Evolutionary conservation across 2,329 filamentous ascomycete genomes (phyloP).

Genomic region (Blumeria hordei): DNA sequence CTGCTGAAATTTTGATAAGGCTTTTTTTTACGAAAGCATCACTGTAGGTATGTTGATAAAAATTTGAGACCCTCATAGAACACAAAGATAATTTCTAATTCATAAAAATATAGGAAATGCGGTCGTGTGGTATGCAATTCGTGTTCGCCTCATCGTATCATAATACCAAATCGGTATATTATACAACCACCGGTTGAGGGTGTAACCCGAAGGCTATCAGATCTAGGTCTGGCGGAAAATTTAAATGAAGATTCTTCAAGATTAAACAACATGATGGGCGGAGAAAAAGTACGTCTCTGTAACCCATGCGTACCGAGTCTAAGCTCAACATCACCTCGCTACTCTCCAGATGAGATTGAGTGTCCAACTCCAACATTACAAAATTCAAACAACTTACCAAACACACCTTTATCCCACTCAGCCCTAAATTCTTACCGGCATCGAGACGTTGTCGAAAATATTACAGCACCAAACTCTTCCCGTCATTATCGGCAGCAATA

Average conservation of each 20-base stretch:
- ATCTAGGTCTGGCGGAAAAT: not conserved
- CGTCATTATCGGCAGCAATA: constrained; percentile 4
- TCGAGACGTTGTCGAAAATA: not conserved
- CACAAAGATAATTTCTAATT: not conserved
- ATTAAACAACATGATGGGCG: constrained; percentile 26
- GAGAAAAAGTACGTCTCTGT: constrained; percentile 44
- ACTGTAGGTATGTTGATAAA: constrained; percentile 43
- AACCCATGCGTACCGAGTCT: constrained; percentile 52
- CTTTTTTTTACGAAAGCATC: constrained; percentile 74
- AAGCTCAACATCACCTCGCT: constrained; percentile 24
- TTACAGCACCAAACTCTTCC: constrained; percentile 1
- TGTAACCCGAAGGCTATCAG: constrained; percentile 4
- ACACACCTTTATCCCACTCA: too few relatives aligned
- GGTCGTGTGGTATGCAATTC: constrained; percentile 72
- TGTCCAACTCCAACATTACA: too few relatives aligned
- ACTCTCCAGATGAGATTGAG: not conserved
- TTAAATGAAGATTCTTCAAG: constrained; percentile 6
- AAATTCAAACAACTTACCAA: too few relatives aligned
- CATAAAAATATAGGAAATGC: constrained; percentile 39
- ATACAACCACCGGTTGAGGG: constrained; percentile 39
- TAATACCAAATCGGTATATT: constrained; percentile 81
- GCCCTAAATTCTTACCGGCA: too few relatives aligned
- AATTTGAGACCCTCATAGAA: not conserved
- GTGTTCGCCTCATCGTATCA: constrained; percentile 87
- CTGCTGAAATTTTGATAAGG: constrained; percentile 3